These are phyloP conservation scores for Cinnamomum chago DNA, from an alignment of 164 flowering plant species.

Conservation along the genomic window DNA sequence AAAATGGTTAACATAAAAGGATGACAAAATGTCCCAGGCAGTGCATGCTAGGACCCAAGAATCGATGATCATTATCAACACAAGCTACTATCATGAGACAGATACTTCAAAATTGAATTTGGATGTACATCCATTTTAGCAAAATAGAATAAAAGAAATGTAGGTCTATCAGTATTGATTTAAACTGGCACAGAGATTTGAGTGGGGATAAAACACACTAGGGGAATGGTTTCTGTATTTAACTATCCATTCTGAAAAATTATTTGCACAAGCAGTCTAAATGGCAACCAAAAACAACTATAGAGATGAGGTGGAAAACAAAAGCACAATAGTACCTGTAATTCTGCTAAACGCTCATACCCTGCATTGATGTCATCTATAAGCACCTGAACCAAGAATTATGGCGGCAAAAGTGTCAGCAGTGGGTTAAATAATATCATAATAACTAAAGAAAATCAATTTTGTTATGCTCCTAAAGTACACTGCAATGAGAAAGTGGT, in stretches of 20 bases:
- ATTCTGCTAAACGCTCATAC: constrained; percentile 83
- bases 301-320: no score
- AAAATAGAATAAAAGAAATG: background rate
- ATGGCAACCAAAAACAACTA: background rate
- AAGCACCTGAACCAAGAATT: constrained; percentile 53
- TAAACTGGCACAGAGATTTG: no score
- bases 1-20: background rate
- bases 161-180: background rate
- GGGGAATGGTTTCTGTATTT: background rate
- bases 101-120: no score
- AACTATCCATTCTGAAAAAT: background rate
- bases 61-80: background rate
- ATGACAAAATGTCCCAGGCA: background rate
- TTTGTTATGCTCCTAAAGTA: background rate
- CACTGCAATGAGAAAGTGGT: no score
- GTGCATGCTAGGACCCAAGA: background rate
- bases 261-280: background rate
- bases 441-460: background rate
- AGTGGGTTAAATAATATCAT: background rate
- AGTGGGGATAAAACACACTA: background rate
- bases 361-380: constrained; percentile 95
- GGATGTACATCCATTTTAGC: no score
- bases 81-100: no score
- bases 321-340: constrained; percentile 48
- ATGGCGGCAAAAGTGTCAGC: background rate